Base-by-base conservation (phyloP, 2,329 filamentous ascomycete species). In the Clonostachys byssicola region DNA sequence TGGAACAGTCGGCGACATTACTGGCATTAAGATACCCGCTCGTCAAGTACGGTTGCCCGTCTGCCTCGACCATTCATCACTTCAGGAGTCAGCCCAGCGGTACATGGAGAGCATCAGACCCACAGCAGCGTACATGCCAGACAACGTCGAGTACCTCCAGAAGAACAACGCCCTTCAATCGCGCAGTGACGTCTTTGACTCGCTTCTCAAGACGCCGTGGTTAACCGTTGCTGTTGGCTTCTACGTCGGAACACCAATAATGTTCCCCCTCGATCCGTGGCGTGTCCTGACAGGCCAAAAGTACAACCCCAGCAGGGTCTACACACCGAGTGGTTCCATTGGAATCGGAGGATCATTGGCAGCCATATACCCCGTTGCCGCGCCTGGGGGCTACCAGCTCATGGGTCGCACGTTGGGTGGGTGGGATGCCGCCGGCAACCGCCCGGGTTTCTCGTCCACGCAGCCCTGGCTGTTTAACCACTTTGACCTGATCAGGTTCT, bases 61-160 rank as follows among this genome's bases (percentile, higher is more conserved):
- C 9, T 56, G 56, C 8, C 56, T 66, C 35, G 53, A 63, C 17
- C 61, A 64, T 43, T 52, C 54, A n/a, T 54, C 56, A 17, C 54
- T 60, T 6, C 47, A 71, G 18, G 72, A 76, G 23, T 47, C 36
- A 17, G 41, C 45, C 0, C 63, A 77, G 47, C 69, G 80, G 10
- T 85, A 85, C 58, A 81, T 78, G 65, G 73, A 75, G 30, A 82
- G 77, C 5, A 77, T 81, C 50, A 69, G 81, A 3, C 75, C 77
- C 2, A 73, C 79, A 30, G 81, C 81, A 2, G 70, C 75, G 1
- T 85, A 83, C 50, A 64, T 85, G 1, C 81, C 81, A 0, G 75
- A 81, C 54, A 81, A 81, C 42, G 66, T 84, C 36, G 70, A 75
- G 1, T 85, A 81, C 47, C 51, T 67, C 7, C 55, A 54, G 6